Base-by-base conservation (phyloP, 441 rosid species). In the Brassica balearica region DNA sequence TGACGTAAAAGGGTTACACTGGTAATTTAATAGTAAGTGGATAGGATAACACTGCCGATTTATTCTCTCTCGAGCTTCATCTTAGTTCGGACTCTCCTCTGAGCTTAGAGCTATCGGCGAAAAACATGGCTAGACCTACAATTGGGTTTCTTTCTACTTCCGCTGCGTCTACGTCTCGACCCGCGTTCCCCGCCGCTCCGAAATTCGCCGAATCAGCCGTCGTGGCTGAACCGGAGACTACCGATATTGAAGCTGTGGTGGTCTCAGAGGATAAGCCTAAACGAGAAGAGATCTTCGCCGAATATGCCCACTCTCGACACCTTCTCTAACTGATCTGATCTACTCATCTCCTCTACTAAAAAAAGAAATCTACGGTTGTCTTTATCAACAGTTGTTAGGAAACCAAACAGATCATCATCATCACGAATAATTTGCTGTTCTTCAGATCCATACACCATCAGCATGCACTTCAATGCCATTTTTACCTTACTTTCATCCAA, bases 261-360 rank as follows among this genome's bases (percentile, higher is more conserved):
- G 73, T 71, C 14, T 69, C 82, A 3, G 83, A 60, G 68, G 78
- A 83, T 3, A 81, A 75, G 72, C 92, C 94, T 81, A 92, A 90
- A 87, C 88, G 99, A 27, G 98, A 92, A 83, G 93, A 95, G 82
- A 74, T 95, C 59, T 95, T 91, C 72, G 99, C 99, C 69, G 98
- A 17, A 17, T 17, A 17, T 17, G 17, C 17, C 17, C 17, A 17
- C 17, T 17, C 17, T 17, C 17, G 17, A 17, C 17, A 17, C 17
- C 17, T 17, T 17, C 17, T 17, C 17, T 17, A 17, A 17, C 17
- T 17, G 17, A 17, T 17, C 17, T 17, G 17, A 17, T 17, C 17
- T 17, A 17, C 17, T 17, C 17, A 17, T 17, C 17, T 17, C 17
- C 17, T 17, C 17, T 17, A 17, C 17, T 17, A 17, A 17, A 17